Evolutionary conservation across 257 asterid genomes (phyloP).

Genomic region (Nicotiana noctiflora): DNA sequence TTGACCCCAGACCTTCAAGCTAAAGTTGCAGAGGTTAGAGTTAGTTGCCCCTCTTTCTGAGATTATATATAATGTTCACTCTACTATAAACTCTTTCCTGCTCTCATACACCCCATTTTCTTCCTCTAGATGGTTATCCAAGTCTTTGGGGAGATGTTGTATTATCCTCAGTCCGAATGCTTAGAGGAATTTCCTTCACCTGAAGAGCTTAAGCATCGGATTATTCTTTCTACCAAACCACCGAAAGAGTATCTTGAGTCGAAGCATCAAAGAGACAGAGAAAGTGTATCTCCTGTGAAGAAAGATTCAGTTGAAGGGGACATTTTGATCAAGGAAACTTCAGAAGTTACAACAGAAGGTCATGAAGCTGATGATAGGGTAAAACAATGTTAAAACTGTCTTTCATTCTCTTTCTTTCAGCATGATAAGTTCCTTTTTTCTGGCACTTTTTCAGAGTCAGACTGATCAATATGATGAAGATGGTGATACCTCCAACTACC

Average conservation of each 20-base stretch:
- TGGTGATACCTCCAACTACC: background rate
- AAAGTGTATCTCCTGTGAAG: conserved; percentile 29
- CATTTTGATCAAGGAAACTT: conserved; percentile 9
- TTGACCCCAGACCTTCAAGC: conserved; percentile 89
- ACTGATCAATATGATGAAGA: background rate
- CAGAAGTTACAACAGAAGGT: conserved; percentile 14
- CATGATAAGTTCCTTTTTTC: background rate
- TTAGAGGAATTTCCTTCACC: conserved; percentile 86
- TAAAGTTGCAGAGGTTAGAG: conserved; percentile 78
- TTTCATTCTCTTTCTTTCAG: conserved; percentile 1
- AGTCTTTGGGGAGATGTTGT: conserved; percentile 80
- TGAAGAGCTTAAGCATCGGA: conserved; percentile 57
- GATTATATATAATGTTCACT: background rate
- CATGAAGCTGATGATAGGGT: conserved; percentile 23
- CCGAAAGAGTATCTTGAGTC: conserved; percentile 79
- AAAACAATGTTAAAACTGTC: background rate
- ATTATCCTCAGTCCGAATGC: conserved; percentile 46
- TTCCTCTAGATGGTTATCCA: conserved; percentile 52
- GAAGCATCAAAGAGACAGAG: conserved; percentile 23
- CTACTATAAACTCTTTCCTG: background rate
- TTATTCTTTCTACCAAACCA: conserved; percentile 83
- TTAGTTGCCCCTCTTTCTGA: background rate
- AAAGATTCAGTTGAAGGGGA: conserved; percentile 59
- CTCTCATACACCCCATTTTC: background rate
- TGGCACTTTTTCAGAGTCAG: background rate